Evolutionary conservation across 257 asterid genomes (phyloP), one percentile per base, ranked within the genome.

Genomic region (Scutellaria minor): DNA sequence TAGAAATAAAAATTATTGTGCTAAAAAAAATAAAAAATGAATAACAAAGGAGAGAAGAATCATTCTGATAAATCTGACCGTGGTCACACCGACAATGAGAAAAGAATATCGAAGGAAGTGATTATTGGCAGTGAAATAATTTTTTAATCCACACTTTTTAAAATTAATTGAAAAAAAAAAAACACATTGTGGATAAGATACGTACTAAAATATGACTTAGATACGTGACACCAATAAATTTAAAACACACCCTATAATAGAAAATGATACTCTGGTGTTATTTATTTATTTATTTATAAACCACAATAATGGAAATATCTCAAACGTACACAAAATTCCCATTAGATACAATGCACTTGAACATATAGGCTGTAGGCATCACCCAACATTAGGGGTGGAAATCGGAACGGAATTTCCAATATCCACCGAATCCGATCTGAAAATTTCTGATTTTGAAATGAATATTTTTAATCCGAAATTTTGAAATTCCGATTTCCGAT

Each of bases 271-370:
- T 8, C 9, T 4, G 7, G 5, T 4, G 22, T 55, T 22, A 7
- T 55, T 22, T 55, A 55, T 22, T 55, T 55, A 13, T 67, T 57
- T 22, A 31, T 0, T 31, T 31, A 31, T 31, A 31, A 31, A 31
- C 37, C 37, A 31, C 37, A 31, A 31, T 47, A n/a, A 18, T 13
- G 1, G 20, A 55, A 54, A 64, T 20, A 27, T 45, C 6, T 46
- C 7, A 4, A 39, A 15, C 12, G 31, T 14, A 11, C 44, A 54
- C 40, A 18, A 42, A 15, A 60, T 48, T 41, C 3, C 8, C 15
- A 39, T 46, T 64, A 24, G 68, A 65, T 71, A 44, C 81, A 77
- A 56, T 71, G 81, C 64, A 77, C 47, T 35, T 48, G 64, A 75
- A 13, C 14, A 0, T 31, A 31, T 31, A 31, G 37, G 37, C 9